Conservation (phyloP, 192 early-diverging fungal genomes). For the Coemansia sp. region DNA sequence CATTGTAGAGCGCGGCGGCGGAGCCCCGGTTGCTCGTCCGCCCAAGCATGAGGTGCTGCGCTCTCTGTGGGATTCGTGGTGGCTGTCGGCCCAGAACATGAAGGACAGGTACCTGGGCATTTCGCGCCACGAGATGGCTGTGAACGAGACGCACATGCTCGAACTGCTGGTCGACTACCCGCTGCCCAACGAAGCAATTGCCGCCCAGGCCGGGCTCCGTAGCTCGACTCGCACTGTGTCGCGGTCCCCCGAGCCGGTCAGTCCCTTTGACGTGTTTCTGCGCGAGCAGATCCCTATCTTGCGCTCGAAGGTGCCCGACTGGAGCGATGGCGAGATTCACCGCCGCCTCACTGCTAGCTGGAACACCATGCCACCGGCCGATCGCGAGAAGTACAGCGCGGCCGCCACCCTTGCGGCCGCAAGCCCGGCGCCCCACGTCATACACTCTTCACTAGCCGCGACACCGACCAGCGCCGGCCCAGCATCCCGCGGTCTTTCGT, state of each 20-base stretch:
- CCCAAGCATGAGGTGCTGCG: constrained; percentile 39
- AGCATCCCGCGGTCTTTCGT: constrained; percentile 1
- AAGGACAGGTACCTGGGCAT: constrained; percentile 47
- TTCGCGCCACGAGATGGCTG: constrained; percentile 42
- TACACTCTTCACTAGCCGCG: neutral
- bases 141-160: constrained; percentile 43
- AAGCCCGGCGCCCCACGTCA: neutral
- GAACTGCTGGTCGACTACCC: constrained; percentile 47
- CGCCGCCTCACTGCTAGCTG: constrained; percentile 44
- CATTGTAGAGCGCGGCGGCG: constrained; percentile 13
- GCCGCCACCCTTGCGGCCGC: neutral
- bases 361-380: constrained; percentile 29
- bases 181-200: constrained; percentile 25
- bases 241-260: constrained; percentile 26
- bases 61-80: constrained; percentile 43
- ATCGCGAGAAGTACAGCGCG: constrained; percentile 34
- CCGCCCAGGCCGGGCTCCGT: constrained; percentile 14
- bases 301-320: constrained; percentile 47
- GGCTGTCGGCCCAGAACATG: constrained; percentile 33
- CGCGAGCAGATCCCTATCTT: constrained; percentile 45
- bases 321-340: constrained; percentile 43
- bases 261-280: constrained; percentile 27
- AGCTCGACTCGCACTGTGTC: constrained; percentile 4
- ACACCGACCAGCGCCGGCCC: neutral
- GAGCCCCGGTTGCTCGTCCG: neutral